Conservation (phyloP, 2,329 filamentous ascomycete genomes). For the Calonectria montana region DNA sequence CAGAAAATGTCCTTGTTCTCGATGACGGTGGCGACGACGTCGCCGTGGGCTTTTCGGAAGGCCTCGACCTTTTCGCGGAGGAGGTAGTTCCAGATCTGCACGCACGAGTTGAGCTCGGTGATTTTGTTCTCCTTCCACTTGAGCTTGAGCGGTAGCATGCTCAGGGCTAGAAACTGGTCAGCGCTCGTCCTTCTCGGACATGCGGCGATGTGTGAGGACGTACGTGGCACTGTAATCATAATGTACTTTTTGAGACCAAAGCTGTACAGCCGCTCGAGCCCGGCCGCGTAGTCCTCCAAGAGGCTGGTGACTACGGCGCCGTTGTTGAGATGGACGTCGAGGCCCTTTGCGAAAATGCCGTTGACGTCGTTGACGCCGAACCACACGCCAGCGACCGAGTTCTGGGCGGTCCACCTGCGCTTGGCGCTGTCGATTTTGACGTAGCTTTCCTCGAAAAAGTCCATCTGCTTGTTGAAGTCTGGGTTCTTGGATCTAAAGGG, state of each 20-base stretch:
- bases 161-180: not conserved
- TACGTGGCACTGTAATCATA: constrained; percentile 1
- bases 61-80: not conserved
- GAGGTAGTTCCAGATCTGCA: not conserved
- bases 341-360: not conserved
- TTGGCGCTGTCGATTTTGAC: not conserved
- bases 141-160: constrained; percentile 6
- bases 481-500: constrained; percentile 5
- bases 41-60: not conserved
- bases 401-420: not conserved
- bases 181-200: not conserved
- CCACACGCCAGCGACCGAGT: not conserved
- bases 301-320: not conserved
- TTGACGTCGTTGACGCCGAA: constrained; percentile 10
- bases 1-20: constrained; percentile 1
- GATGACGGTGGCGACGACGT: not conserved
- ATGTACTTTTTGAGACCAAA: constrained; percentile 1
- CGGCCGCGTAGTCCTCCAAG: not conserved
- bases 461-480: constrained; percentile 4
- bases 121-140: constrained; percentile 4
- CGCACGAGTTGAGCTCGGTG: not conserved
- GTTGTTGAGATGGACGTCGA: not conserved
- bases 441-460: not conserved
- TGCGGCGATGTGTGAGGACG: not conserved
- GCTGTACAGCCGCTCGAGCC: not conserved